Evolutionary conservation across 768 basidiomycete genomes (phyloP), one percentile per base, ranked within the genome.

Genomic region (Clitopilus passeckerianus): DNA sequence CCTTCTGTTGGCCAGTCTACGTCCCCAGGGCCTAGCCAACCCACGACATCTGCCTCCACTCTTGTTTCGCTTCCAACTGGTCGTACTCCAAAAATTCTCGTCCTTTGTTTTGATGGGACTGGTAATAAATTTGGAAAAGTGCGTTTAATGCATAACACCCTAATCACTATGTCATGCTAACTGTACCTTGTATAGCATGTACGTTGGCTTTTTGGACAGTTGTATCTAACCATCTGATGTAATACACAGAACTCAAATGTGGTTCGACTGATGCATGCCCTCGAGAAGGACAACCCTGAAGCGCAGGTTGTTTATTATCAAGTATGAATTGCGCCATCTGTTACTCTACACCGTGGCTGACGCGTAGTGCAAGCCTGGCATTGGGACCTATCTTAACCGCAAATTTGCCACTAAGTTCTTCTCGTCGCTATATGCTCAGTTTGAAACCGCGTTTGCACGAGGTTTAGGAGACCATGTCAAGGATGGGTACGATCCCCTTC

Each of bases 91-190:
- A 50, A 23, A 23, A 54, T 23, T 6, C 2, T 86, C 0, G 78
- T 88, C 0, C 70, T 88, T 1, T 87, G 87, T 65, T 88, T 88
- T 64, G 87, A 88, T 67, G 83, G 75, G 0, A 74, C 73, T 18
- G 71, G 71, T 22, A 67, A 84, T 66, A 80, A 84, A 70, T 86
- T 85, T 57, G 46, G 66, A 8, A 78, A 82, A 77, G 81, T 80
- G 33, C 73, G 60, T 23, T 7, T 46, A 9, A 7, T 7, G 34
- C 34, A 7, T 35, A 35, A n/a, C n/a, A n/a, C n/a, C n/a, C n/a
- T n/a, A n/a, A n/a, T n/a, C n/a, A n/a, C n/a, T n/a, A n/a, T n/a
- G n/a, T n/a, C n/a, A n/a, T n/a, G n/a, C n/a, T n/a, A n/a, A n/a
- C n/a, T n/a, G n/a, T n/a, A n/a, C n/a, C n/a, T n/a, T n/a, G n/a